Conservation (phyloP, 2,329 filamentous ascomycete species). For the Sordariomycetes sp. region DNA sequence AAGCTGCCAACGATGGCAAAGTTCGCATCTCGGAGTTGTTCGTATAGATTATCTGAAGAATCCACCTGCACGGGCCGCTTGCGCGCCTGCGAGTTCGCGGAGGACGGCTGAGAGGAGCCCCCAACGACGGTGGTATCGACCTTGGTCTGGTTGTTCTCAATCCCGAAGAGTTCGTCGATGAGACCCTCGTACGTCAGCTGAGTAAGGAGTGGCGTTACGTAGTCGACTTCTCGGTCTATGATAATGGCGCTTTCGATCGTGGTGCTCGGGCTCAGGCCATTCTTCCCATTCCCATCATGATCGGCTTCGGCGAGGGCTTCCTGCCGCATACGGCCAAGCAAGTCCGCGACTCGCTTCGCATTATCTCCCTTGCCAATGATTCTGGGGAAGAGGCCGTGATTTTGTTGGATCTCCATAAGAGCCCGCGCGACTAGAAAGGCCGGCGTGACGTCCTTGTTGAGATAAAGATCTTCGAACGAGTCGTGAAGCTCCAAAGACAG, state of each 20-base stretch:
- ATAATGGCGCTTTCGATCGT: slow-evolving; percentile 86
- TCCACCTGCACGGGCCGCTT: slow-evolving; percentile 87
- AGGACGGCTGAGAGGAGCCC: slow-evolving; percentile 50
- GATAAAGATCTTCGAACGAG: slow-evolving; percentile 76
- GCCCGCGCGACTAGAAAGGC: slow-evolving; percentile 82
- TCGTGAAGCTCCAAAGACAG: slow-evolving; percentile 84
- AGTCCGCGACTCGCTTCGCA: slow-evolving; percentile 76
- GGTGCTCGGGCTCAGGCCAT: slow-evolving; percentile 73
- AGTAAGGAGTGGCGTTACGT: slow-evolving; percentile 82
- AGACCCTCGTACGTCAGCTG: slow-evolving; percentile 95
- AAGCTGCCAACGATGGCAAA: slow-evolving; percentile 88
- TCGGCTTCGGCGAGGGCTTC: slow-evolving; percentile 77
- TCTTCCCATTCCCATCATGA: slow-evolving; percentile 45
- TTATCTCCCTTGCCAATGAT: slow-evolving; percentile 95
- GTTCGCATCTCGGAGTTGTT: slow-evolving; percentile 80
- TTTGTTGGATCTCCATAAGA: slow-evolving; percentile 86
- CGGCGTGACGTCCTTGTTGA: slow-evolving; percentile 85
- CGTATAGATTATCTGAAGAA: slow-evolving; percentile 79
- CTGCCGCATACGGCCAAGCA: slow-evolving; percentile 83
- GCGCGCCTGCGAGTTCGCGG: slow-evolving; percentile 47
- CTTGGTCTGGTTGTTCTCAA: slow-evolving; percentile 86
- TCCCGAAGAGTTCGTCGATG: slow-evolving; percentile 86
- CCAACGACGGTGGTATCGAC: slow-evolving; percentile 86
- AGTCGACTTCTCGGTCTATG: slow-evolving; percentile 90
- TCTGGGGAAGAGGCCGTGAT: slow-evolving; percentile 85